These are phyloP conservation scores for Durotheca rogersii DNA, from an alignment of 495 filamentous ascomycete species.

Conservation along the genomic window DNA sequence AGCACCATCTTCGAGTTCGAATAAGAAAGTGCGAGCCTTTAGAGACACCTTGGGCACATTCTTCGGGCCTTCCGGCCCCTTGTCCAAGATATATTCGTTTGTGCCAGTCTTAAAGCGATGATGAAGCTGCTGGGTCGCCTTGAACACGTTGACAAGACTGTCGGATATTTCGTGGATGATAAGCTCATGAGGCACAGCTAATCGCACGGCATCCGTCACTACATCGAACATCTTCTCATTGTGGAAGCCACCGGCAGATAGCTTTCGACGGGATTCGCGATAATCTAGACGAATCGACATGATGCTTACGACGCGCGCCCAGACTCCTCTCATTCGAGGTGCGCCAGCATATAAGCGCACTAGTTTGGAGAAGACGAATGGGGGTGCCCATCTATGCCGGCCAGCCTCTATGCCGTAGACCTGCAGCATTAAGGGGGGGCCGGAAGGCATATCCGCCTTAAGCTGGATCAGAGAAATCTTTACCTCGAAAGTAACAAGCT, in stretches of 20 bases:
- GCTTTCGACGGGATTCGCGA: conserved; percentile 69
- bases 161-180: conserved; percentile 89
- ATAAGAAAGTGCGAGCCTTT: conserved; percentile 74
- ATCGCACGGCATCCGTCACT: conserved; percentile 76
- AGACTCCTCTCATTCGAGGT: conserved; percentile 74
- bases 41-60: conserved; percentile 80
- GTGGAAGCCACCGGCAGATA: conserved; percentile 54
- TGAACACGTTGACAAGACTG: conserved; percentile 83
- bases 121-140: conserved; percentile 84
- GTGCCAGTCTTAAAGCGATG: conserved; percentile 83
- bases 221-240: conserved; percentile 87
- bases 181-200: conserved; percentile 93
- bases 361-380: conserved; percentile 73
- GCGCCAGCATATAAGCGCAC: conserved; percentile 82
- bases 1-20: conserved; percentile 91
- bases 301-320: conserved; percentile 82
- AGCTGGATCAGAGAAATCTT: conserved; percentile 78
- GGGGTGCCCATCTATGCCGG: conserved; percentile 79
- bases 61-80: conserved; percentile 80
- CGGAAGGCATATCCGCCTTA: conserved; percentile 81
- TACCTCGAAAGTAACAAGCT: conserved; percentile 79
- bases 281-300: conserved; percentile 78
- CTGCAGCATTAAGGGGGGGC: conserved; percentile 89
- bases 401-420: conserved; percentile 77
- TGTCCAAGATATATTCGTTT: conserved; percentile 83